Evolutionary conservation across 2,329 filamentous ascomycete genomes (phyloP), one percentile per base, ranked within the genome.

Genomic region (Beauveria medogensis): DNA sequence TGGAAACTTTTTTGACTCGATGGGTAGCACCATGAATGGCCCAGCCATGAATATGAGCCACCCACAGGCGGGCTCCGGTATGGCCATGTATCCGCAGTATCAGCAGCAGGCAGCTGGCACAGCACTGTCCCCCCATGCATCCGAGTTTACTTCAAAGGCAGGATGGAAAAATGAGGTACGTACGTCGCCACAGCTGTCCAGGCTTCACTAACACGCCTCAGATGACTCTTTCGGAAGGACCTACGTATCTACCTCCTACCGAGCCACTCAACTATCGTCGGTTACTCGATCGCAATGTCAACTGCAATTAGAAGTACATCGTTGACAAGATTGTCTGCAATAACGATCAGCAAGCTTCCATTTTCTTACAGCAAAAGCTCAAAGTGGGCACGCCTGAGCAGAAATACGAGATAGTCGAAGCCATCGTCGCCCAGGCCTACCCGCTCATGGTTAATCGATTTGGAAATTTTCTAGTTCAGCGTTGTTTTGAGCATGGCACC

Each of bases 261-360:
- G 94, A 99, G 74, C 94, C 93, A 12, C 83, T 97, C 69, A 97
- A 99, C 75, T 99, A 97, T 70, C 92, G 94, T 63, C 92, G 92
- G 60, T 83, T 99, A 44, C 85, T 97, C 52, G 94, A 99, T 71
- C 92, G 92, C 70, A 96, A 93, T 71, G 91, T 96, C 74, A 96
- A 90, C 70, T 97, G 93, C 77, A 95, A 99, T 78, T 99, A 93
- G 94, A 96, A 94, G 77, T 97, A 96, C 73, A 97, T 99, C 68
- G 94, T 99, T 60, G 93, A 99, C 78, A 97, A 97, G 80, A 99
- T 99, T 71, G 92, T 99, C 66, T 95, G 91, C 83, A 97, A 92
- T 78, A 97, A 99, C 73, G 94, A 99, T 71, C 94, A 99, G 75
- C 94, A 99, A 75, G 94, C 95, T 10, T 99, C 94, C 2, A 97